Percentiles rank a stretch among this genome's conserved stretches.
These are phyloP conservation scores for Ophiocytium majus DNA, from an alignment of 352 stramenopile genomes.

Conservation along the genomic window DNA sequence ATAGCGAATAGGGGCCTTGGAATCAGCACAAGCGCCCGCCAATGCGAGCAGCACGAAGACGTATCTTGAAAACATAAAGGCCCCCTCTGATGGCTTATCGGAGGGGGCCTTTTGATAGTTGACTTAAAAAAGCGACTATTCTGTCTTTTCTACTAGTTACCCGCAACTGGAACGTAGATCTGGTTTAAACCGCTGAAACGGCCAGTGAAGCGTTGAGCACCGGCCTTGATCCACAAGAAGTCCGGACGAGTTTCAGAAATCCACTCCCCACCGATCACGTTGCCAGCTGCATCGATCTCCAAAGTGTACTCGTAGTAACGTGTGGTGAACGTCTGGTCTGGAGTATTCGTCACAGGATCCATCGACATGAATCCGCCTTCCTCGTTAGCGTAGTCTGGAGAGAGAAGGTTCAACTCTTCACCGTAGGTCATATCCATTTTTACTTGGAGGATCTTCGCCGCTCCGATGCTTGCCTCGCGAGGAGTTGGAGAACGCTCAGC, in stretches of 20 bases:
- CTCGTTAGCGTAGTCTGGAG: not conserved
- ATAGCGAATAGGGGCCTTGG: too few species aligned
- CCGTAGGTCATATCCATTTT: slow-evolving; percentile 9
- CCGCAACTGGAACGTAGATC: too few species aligned
- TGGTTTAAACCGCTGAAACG: too few species aligned
- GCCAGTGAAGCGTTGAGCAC: not conserved
- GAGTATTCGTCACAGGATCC: not conserved
- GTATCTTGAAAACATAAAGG: too few species aligned
- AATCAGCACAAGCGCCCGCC: too few species aligned
- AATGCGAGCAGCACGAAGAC: too few species aligned
- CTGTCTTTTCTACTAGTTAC: too few species aligned
- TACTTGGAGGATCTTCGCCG: not conserved
- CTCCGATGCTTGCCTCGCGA: too few species aligned
- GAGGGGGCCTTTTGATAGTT: too few species aligned
- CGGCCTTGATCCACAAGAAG: not conserved
- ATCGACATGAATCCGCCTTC: slow-evolving; percentile 5
- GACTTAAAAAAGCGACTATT: too few species aligned
- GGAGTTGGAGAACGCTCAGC: not conserved
- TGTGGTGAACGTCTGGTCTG: not conserved
- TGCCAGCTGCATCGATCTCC: not conserved
- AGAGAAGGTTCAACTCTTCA: not conserved
- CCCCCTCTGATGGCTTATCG: too few species aligned
- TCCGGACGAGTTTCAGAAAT: slow-evolving; percentile 15
- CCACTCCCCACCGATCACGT: not conserved
- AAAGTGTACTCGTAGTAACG: not conserved